Conservation (phyloP, 306 rosid genomes). For the Myrica gale region DNA sequence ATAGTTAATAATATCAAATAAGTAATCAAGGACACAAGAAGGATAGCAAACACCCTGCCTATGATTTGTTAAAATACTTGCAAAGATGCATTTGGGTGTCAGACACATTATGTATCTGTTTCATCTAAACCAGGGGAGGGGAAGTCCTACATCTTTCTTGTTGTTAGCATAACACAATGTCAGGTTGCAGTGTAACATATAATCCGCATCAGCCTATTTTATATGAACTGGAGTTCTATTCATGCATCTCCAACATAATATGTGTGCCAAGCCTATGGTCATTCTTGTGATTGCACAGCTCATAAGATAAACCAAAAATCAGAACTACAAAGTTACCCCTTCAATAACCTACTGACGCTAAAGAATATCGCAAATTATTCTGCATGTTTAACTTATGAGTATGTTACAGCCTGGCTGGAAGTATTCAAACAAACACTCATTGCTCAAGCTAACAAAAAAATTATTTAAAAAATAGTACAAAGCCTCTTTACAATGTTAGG, state of each 20-base stretch:
- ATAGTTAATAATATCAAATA: constrained; percentile 4
- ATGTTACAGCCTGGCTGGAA: background rate
- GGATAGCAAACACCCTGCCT: background rate
- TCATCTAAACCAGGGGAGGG: background rate
- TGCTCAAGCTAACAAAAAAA: background rate
- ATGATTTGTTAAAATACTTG: background rate
- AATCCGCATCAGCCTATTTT: background rate
- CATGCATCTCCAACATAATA: background rate
- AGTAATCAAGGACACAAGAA: background rate
- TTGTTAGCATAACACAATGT: background rate
- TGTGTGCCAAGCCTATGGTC: background rate
- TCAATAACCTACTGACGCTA: background rate
- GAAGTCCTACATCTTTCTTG: no score
- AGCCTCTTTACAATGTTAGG: no score
- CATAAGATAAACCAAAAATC: no score
- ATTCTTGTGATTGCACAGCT: no score
- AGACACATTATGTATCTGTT: background rate
- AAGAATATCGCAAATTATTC: background rate
- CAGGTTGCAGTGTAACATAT: background rate
- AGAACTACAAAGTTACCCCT: background rate
- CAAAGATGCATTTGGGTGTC: background rate
- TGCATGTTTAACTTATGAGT: background rate
- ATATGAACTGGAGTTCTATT: background rate
- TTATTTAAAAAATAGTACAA: background rate
- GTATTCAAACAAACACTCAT: background rate